phyloP scores from a whole-genome alignment of 2,329 filamentous ascomycete genomes.

The Sphaerostilbella broomeana region DNA sequence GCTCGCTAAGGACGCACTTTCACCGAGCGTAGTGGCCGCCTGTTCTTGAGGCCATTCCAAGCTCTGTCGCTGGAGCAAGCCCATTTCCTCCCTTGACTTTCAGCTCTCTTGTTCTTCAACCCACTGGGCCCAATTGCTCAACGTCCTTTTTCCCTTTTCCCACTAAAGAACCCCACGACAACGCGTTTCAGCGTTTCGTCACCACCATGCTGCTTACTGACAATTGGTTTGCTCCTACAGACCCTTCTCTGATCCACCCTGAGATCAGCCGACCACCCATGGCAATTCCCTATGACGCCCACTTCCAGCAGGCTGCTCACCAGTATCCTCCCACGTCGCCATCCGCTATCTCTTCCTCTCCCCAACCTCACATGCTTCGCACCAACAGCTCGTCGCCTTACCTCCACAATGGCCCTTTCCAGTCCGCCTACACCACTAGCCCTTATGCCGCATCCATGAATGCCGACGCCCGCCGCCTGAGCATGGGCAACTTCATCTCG shows the following conservation, averaged over 20 bases:
- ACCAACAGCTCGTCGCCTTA: constrained; percentile 61
- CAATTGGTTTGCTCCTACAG: constrained; percentile 32
- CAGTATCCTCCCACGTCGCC: constrained; percentile 53
- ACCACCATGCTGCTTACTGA: constrained; percentile 27
- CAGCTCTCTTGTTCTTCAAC: constrained; percentile 3
- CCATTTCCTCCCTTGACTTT: constrained; percentile 4
- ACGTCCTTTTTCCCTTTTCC: neutral
- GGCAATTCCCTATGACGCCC: constrained; percentile 40
- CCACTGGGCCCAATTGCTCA: neutral
- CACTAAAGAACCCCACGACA: neutral
- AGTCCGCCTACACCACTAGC: constrained; percentile 47
- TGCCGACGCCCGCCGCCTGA: constrained; percentile 52
- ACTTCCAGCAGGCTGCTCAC: constrained; percentile 40
- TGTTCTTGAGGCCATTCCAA: neutral
- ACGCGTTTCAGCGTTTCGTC: neutral
- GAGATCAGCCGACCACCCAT: constrained; percentile 46
- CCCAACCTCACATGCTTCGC: constrained; percentile 41
- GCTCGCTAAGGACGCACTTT: constrained; percentile 6
- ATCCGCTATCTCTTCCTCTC: constrained; percentile 50
- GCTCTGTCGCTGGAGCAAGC: neutral
- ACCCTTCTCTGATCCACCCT: constrained; percentile 51
- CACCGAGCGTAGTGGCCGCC: no score
- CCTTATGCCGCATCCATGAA: constrained; percentile 44
- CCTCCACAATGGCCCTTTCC: constrained; percentile 48
- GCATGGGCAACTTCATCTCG: constrained; percentile 63